These are phyloP conservation scores for Thelonectria discophora DNA, from an alignment of 2,329 filamentous ascomycete species.

Conservation along the genomic window DNA sequence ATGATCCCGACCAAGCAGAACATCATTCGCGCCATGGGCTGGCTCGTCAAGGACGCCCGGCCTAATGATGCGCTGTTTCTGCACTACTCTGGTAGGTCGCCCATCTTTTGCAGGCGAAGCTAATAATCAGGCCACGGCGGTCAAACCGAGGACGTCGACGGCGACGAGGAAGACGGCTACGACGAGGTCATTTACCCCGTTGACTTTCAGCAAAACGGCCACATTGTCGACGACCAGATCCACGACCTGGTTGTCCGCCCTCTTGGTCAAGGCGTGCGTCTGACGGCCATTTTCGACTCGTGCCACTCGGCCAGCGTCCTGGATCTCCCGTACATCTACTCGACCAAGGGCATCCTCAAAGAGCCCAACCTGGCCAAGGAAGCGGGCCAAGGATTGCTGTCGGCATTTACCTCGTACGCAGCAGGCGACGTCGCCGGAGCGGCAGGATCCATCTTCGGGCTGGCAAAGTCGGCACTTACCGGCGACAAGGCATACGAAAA, in stretches of 20 bases:
- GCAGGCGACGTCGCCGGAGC: slow-evolving; percentile 86
- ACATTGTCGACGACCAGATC: slow-evolving; percentile 83
- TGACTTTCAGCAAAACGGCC: slow-evolving; percentile 73
- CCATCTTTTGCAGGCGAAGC: background rate
- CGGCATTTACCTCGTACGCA: slow-evolving; percentile 80
- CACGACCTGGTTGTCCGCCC: slow-evolving; percentile 80
- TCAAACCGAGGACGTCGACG: slow-evolving; percentile 76
- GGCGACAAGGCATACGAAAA: slow-evolving; percentile 83
- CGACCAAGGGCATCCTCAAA: slow-evolving; percentile 81
- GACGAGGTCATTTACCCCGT: slow-evolving; percentile 84
- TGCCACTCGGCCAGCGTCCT: slow-evolving; percentile 82
- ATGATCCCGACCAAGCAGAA: slow-evolving; percentile 80
- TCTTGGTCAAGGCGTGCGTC: slow-evolving; percentile 82
- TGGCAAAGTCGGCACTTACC: slow-evolving; percentile 86
- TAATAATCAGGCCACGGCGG: slow-evolving; percentile 72
- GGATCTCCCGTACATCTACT: slow-evolving; percentile 83
- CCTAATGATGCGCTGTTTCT: slow-evolving; percentile 82
- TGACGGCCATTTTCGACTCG: slow-evolving; percentile 84
- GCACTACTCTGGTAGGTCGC: slow-evolving; percentile 71
- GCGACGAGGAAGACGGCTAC: slow-evolving; percentile 80
- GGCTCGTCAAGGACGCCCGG: slow-evolving; percentile 75
- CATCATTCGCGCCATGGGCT: slow-evolving; percentile 78
- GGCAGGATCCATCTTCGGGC: slow-evolving; percentile 78
- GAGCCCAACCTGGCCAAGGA: slow-evolving; percentile 84
- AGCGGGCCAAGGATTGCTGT: slow-evolving; percentile 75